Evolutionary conservation across 352 stramenopile species (phyloP), one percentile per base, ranked within the genome.

Genomic region (Phytophthora litchii): DNA sequence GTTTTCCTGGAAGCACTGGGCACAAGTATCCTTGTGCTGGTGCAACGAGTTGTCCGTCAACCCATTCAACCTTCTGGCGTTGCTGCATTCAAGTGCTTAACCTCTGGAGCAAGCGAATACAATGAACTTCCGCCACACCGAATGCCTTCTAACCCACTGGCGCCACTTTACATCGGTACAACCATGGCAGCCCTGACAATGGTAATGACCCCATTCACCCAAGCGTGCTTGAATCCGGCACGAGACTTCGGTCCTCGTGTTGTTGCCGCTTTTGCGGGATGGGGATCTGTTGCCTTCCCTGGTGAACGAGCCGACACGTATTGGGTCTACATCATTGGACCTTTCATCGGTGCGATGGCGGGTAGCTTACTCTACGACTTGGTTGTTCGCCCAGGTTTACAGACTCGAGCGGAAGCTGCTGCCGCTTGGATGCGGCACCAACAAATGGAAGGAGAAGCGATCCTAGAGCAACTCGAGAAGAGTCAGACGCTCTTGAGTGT

Each of bases 201-300:
- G 46, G 49, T 82, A 13, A 56, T 88, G 34, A 80, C 80, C 0
- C 83, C 86, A 0, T 66, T 94, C 32, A 90, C 82, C 0, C 82
- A 92, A 50, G 81, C 78, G 12, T 75, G 79, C 50, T 73, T 92
- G 42, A 95, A 94, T 52, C 86, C 84, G 11, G 84, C 81, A 8
- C 72, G 86, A 34, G 86, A 95, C 59, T 86, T 95, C 51, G 86
- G 86, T 1, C 82, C 84, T 31, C 62, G 80, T 14, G 56, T 94
- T 32, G 67, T 93, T 9, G 83, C 79, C 1, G 68, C 46, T n/a
- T 57, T 78, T 21, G 79, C 80, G 27, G 86, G 86, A 14, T 95
- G 86, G 86, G 70, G 70, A 8, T 60, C 48, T 12, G 44, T 64
- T 29, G 64, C 67, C 4, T 37, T 82, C 11, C 74, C 69, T 8